phyloP scores from a whole-genome alignment of 768 basidiomycete species.

The Crucibulum laeve region DNA sequence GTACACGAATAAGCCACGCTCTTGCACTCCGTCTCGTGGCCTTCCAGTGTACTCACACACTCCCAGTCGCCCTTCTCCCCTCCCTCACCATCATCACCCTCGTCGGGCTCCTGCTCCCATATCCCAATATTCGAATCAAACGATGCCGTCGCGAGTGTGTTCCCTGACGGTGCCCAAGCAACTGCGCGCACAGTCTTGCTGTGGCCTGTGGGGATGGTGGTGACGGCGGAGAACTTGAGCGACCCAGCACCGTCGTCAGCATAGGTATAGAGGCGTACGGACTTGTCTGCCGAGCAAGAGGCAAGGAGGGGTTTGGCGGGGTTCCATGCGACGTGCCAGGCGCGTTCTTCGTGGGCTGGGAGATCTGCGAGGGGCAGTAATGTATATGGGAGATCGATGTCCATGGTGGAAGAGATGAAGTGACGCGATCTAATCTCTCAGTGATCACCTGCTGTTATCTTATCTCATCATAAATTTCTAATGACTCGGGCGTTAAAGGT shows the following conservation, averaged over 20 bases:
- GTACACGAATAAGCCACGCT: constrained; percentile 77
- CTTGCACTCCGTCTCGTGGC: constrained; percentile 97
- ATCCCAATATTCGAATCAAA: constrained; percentile 92
- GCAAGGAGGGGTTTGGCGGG: constrained; percentile 76
- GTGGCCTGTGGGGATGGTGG: constrained; percentile 80
- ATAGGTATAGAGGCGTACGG: constrained; percentile 83
- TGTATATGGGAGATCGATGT: constrained; percentile 1
- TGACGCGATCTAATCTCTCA: too few species aligned
- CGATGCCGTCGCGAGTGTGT: constrained; percentile 83
- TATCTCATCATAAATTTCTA: too few species aligned
- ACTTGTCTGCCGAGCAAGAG: constrained; percentile 93
- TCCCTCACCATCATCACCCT: constrained; percentile 29
- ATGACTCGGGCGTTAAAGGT: too few species aligned
- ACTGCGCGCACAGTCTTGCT: constrained; percentile 81
- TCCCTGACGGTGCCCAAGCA: constrained; percentile 87
- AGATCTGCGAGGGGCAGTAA: not conserved
- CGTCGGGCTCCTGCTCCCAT: constrained; percentile 69
- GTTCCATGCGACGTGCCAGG: constrained; percentile 91
- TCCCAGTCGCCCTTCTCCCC: constrained; percentile 69
- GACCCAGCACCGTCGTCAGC: constrained; percentile 18
- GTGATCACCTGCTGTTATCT: too few species aligned
- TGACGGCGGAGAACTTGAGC: constrained; percentile 44
- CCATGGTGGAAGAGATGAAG: too few species aligned
- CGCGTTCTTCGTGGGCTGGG: constrained; percentile 75
- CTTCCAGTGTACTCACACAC: constrained; percentile 81